Evolutionary conservation across 2,329 filamentous ascomycete genomes (phyloP), one percentile per base, ranked within the genome.

Genomic region (Colletotrichum sojae): DNA sequence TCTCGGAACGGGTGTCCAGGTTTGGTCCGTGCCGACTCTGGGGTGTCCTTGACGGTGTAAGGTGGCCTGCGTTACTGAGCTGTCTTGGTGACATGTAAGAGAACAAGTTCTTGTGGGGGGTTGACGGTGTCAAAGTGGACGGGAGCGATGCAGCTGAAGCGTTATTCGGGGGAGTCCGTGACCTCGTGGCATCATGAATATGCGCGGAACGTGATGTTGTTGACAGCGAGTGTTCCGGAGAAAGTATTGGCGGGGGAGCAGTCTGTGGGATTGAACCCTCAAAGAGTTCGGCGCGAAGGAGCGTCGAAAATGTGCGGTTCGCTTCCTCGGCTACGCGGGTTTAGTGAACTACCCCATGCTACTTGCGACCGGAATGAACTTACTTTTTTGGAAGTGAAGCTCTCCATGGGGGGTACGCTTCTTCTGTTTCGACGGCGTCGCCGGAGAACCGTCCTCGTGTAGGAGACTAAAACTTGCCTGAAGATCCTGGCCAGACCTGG

Each of bases 101-200:
- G 78, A 99, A 98, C 46, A 99, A 89, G 73, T 99, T 99, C 83
- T 98, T 98, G 81, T 97, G 94, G 10, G 96, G 96, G 4, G 96
- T 99, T 1, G 95, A 97, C 0, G 96, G 96, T 0, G 95, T 97
- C 67, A 96, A 86, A 65, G 90, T 91, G 2, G 92, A 88, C 12
- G 93, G 91, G n/a, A 94, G 81, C 25, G 88, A 85, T 13, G 89
- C 84, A 15, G 86, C 83, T 15, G 89, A 84, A 18, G 82, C 80
- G 73, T 90, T 90, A 67, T 87, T 90, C 27, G 95, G 95, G 53
- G 95, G 95, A 6, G 95, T 98, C 73, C 92, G 90, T 57, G 93
- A 92, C 76, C 93, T 88, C 58, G 90, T 92, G 58, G 90, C 89
- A 77, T 93, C 90, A 72, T 88, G 78, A n/a, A 78, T 71, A 71